Evolutionary conservation across 2,329 filamentous ascomycete species (phyloP), one percentile per base, ranked within the genome.

Genomic region (Trichoderma cornu-damae): DNA sequence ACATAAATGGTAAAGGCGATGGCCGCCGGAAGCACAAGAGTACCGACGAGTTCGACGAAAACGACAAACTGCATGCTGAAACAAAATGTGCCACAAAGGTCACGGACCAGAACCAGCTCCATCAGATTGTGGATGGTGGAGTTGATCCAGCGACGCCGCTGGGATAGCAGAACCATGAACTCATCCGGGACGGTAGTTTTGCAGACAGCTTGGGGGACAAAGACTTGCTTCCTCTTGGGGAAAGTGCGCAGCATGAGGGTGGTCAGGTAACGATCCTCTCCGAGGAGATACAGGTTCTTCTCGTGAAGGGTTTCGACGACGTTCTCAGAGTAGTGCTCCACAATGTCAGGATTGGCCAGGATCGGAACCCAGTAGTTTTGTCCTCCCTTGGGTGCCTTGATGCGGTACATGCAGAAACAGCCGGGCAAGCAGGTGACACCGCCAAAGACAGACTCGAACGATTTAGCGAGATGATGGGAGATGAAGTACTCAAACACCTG

Each of bases 291-390:
- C 72, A 96, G 72, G 69, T 96, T 96, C 85, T 96, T 96, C 80
- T 94, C 95, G 79, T 99, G 94, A 64, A 99, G 78, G 16, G 94
- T 99, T 71, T 99, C 94, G 40, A 99, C 94, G 54, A 99, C 92
- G 66, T 99, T 99, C 74, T 99, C 94, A 0, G 94, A 97, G 74
- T 99, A 99, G 75, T 99, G 94, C 75, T 99, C 94, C 46, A 99
- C 95, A 42, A 99, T 89, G 68, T 99, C 95, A 2, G 95, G 95
- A 72, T 99, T 99, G 65, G 94, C 94, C 62, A 99, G 82, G 67
- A 99, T 97, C 6, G 94, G 94, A 22, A 99, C 94, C 94, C 94
- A 99, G 77, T 97, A 99, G 78, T 99, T 97, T 72, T 97, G 91
- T 24, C 89, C 93, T 63, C 94, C 94, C 77, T 99, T 99, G 60